phyloP scores from a whole-genome alignment of 805 yeast species.

The Starmerella davenportii region DNA sequence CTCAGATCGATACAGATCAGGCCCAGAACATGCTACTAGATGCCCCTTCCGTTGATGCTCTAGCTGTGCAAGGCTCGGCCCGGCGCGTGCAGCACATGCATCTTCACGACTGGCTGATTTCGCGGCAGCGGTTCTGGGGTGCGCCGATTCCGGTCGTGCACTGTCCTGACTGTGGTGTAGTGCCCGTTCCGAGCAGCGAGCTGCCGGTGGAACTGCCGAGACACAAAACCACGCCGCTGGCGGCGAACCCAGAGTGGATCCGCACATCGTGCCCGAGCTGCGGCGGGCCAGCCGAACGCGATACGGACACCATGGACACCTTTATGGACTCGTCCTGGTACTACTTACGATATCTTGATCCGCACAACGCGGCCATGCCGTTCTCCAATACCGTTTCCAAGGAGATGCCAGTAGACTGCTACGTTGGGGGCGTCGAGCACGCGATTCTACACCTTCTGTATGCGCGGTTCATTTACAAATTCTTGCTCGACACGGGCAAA shows the following conservation, averaged over 20 bases:
- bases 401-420: constrained; percentile 69
- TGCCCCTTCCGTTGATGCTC: neutral
- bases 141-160: constrained; percentile 93
- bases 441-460: constrained; percentile 84
- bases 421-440: constrained; percentile 92
- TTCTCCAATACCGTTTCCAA: constrained; percentile 36
- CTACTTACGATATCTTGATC: constrained; percentile 65
- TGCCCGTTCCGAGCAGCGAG: constrained; percentile 77
- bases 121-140: constrained; percentile 96
- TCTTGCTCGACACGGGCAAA: constrained; percentile 43
- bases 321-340: constrained; percentile 98
- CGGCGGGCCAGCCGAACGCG: constrained; percentile 50
- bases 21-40: neutral
- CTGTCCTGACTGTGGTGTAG: constrained; percentile 70
- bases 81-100: too few relatives aligned
- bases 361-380: constrained; percentile 39
- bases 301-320: constrained; percentile 97
- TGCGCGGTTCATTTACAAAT: constrained; percentile 70
- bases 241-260: constrained; percentile 47
- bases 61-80: too few relatives aligned
- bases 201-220: constrained; percentile 71
- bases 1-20: neutral
- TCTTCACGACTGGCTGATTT: constrained; percentile 83
- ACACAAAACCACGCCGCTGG: constrained; percentile 39
- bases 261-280: constrained; percentile 70